A percentile compares a stretch with the other conserved stretches of the same genome.
phyloP scores from a whole-genome alignment of 75 land plant species.

The Pinus albicaulis region DNA sequence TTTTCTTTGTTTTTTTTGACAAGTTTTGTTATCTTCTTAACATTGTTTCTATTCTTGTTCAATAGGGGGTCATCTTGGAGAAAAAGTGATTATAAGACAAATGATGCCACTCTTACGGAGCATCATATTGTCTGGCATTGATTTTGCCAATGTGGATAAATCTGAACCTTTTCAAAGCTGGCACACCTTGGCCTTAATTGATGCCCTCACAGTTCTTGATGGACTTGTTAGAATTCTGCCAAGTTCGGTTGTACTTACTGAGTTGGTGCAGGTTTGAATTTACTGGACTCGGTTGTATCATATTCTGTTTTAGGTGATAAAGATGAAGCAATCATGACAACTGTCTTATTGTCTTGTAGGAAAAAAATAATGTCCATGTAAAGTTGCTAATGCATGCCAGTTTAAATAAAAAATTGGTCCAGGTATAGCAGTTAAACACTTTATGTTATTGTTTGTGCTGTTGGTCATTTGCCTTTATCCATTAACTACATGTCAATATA shows the following conservation, averaged over 20 bases:
- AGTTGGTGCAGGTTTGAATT: constrained; percentile 63
- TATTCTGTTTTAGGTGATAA: constrained; percentile 1
- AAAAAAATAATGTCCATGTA: constrained; percentile 44
- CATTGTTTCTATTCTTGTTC: neutral
- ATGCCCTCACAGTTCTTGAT: constrained; percentile 58
- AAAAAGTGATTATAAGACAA: constrained; percentile 57
- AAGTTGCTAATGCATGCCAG: constrained; percentile 51
- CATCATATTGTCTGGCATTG: constrained; percentile 42
- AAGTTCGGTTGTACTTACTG: constrained; percentile 51
- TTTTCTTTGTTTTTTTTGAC: neutral
- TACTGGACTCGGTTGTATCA: neutral
- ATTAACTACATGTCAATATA: neutral
- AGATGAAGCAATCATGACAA: constrained; percentile 2
- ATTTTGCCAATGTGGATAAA: constrained; percentile 32
- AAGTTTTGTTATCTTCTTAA: constrained; percentile 1
- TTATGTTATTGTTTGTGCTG: constrained; percentile 3
- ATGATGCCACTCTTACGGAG: constrained; percentile 60
- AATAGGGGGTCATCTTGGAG: constrained; percentile 73
- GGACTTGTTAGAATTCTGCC: constrained; percentile 55
- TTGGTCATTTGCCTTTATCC: neutral
- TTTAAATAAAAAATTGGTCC: constrained; percentile 50
- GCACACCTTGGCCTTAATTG: constrained; percentile 65
- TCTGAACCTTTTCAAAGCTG: constrained; percentile 78
- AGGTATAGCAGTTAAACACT: constrained; percentile 31
- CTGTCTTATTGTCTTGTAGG: constrained; percentile 42